These are phyloP conservation scores for Tremellales sp. DNA, from an alignment of 1,284 basidiomycete species.

Conservation along the genomic window DNA sequence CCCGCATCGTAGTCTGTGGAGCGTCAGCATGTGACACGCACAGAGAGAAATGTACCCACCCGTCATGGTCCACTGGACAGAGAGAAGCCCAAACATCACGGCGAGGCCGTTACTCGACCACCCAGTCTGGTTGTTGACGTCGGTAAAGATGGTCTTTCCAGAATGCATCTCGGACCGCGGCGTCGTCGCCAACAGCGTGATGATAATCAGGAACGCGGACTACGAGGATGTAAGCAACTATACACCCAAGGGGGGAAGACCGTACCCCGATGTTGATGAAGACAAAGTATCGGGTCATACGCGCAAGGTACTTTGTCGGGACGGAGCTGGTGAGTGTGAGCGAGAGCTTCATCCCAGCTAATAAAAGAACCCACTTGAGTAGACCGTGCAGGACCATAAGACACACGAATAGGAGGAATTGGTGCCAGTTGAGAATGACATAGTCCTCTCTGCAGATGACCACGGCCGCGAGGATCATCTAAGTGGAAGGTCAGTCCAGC, in stretches of 20 bases:
- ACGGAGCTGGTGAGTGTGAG: slow-evolving; percentile 60
- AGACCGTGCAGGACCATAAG: slow-evolving; percentile 70
- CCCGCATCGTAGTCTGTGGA: slow-evolving; percentile 50
- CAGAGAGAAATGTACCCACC: slow-evolving; percentile 10
- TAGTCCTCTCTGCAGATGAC: slow-evolving; percentile 32
- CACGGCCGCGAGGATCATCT: slow-evolving; percentile 68
- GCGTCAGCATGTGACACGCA: slow-evolving; percentile 58
- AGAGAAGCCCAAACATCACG: slow-evolving; percentile 81
- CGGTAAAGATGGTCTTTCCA: slow-evolving; percentile 67
- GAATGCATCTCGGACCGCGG: slow-evolving; percentile 73
- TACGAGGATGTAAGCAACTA: slow-evolving; percentile 3
- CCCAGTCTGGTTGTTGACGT: slow-evolving; percentile 57
- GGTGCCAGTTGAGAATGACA: slow-evolving; percentile 54
- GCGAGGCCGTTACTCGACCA: slow-evolving; percentile 76
- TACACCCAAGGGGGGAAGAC: neutral
- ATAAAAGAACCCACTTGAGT: slow-evolving; percentile 43
- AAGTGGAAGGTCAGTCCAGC: slow-evolving; percentile 44
- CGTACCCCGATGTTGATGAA: slow-evolving; percentile 71
- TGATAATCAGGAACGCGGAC: slow-evolving; percentile 61
- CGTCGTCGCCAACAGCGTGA: slow-evolving; percentile 75
- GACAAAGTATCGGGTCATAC: slow-evolving; percentile 73
- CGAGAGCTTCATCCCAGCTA: slow-evolving; percentile 4
- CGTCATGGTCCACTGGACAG: slow-evolving; percentile 83
- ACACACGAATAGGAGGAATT: slow-evolving; percentile 69
- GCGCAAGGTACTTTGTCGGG: slow-evolving; percentile 72